These are phyloP conservation scores for Rhizophora mangle DNA, from an alignment of 345 rosid genomes.

Conservation along the genomic window DNA sequence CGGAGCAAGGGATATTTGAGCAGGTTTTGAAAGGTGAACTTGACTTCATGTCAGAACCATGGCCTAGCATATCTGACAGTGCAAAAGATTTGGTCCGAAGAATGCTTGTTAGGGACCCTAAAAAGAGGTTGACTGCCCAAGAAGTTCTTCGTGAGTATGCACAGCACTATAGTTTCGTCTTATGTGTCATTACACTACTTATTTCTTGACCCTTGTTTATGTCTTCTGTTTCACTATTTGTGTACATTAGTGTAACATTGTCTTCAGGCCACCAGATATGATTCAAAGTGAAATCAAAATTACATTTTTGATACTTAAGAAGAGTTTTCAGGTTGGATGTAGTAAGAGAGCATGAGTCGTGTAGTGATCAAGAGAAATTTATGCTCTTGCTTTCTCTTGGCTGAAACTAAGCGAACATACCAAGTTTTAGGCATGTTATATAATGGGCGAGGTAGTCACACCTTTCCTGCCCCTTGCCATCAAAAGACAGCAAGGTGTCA, in stretches of 20 bases:
- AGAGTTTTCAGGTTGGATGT: too few species aligned
- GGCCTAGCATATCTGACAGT: constrained; percentile 82
- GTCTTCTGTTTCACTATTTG: neutral
- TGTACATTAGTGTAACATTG: neutral
- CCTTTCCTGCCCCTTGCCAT: neutral
- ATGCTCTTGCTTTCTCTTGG: too few species aligned
- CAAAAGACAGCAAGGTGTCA: neutral
- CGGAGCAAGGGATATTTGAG: constrained; percentile 96
- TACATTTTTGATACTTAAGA: too few species aligned
- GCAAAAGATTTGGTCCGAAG: constrained; percentile 84
- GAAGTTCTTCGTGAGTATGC: constrained; percentile 82
- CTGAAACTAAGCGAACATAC: neutral
- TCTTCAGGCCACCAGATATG: neutral
- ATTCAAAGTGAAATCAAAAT: neutral
- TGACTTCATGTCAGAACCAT: constrained; percentile 90
- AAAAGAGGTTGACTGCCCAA: constrained; percentile 72
- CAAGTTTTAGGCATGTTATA: neutral
- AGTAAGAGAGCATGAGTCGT: neutral
- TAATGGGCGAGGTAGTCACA: neutral
- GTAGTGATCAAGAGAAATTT: neutral
- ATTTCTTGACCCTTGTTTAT: neutral
- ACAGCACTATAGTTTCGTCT: neutral
- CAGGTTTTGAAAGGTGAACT: constrained; percentile 91
- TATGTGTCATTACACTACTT: neutral
- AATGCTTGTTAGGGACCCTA: constrained; percentile 85